Evolutionary conservation across 1,284 basidiomycete genomes (phyloP).

Genomic region (Cryptococcus wingfieldii): DNA sequence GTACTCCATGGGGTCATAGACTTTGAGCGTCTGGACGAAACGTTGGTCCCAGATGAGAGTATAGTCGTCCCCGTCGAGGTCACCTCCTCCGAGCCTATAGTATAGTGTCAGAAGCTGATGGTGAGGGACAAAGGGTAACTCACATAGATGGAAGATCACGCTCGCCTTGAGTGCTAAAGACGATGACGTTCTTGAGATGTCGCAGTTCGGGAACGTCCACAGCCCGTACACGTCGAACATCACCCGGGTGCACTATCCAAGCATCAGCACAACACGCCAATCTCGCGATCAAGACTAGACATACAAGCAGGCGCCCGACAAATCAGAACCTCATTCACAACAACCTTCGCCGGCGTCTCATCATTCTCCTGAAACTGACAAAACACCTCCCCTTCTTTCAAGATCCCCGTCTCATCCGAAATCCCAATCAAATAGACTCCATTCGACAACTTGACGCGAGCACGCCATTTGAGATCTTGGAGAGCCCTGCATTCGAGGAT

Average conservation of each 20-base stretch:
- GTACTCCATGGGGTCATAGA: slow-evolving; percentile 43
- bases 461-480: slow-evolving; percentile 49
- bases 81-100: slow-evolving; percentile 46
- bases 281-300: neutral
- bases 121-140: slow-evolving; percentile 1
- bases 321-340: slow-evolving; percentile 38
- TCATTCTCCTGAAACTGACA: slow-evolving; percentile 44
- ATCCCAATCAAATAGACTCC: slow-evolving; percentile 45
- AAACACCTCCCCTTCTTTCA: slow-evolving; percentile 46
- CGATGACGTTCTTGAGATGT: slow-evolving; percentile 47
- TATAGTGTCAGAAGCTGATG: neutral
- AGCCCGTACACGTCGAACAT: slow-evolving; percentile 39
- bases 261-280: no score
- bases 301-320: slow-evolving; percentile 46
- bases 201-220: slow-evolving; percentile 40
- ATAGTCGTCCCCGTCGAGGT: slow-evolving; percentile 48
- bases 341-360: slow-evolving; percentile 22
- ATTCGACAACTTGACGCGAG: slow-evolving; percentile 35
- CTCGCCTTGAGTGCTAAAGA: slow-evolving; percentile 42
- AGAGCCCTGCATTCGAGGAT: slow-evolving; percentile 43
- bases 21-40: slow-evolving; percentile 33
- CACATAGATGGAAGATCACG: slow-evolving; percentile 47
- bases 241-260: slow-evolving; percentile 20
- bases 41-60: slow-evolving; percentile 49
- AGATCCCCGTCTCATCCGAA: slow-evolving; percentile 40